Base-by-base conservation (phyloP, 2,329 filamentous ascomycete genomes). In the Cladophialophora carrionii region DNA sequence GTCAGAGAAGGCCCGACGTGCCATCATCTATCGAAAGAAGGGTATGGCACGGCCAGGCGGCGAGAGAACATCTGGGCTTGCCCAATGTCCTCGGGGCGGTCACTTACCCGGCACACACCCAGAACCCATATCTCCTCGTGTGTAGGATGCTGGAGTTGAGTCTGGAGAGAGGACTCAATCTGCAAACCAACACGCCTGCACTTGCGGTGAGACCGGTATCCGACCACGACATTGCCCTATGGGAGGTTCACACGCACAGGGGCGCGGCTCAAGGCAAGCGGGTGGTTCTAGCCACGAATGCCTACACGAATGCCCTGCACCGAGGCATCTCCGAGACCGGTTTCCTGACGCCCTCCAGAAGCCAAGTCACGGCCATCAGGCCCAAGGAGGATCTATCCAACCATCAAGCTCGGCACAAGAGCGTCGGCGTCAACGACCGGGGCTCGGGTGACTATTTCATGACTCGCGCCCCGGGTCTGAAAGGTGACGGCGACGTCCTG, bases 231-330 rank as follows among this genome's bases (percentile, higher is more conserved):
- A 37, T 12, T 22, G 31, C 14, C 32, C 10, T n/a, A 2, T 84
- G 82, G 70, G 72, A 74, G 1, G 70, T 87, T 4, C 68, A 76
- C 4, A 87, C 85, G 0, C 60, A 69, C 0, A 75, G 80, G 6
- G 84, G 84, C 1, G 68, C 49, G 0, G 76, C 87, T 37, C 72
- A 71, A 3, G 77, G 83, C 7, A 75, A 76, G 0, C 81, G 87
- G 59, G 76, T 88, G 1, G 77, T 88, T 2, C 83, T 88, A 67
- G 83, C 83, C 7, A 88, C 84, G 1, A 87, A 88, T 66, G 84
- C 77, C 6, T 83, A 83, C 68, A 78, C 82, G 0, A 73, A 80
- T 0, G 80, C 85, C 57, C 79, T 87, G 0, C 71, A 87, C 2
- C 83, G 34, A n/a, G 56, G 56, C 37, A 24, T 58, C 84, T 69